Base-by-base conservation (phyloP, 352 stramenopile species). In the Ophiocytium majus region DNA sequence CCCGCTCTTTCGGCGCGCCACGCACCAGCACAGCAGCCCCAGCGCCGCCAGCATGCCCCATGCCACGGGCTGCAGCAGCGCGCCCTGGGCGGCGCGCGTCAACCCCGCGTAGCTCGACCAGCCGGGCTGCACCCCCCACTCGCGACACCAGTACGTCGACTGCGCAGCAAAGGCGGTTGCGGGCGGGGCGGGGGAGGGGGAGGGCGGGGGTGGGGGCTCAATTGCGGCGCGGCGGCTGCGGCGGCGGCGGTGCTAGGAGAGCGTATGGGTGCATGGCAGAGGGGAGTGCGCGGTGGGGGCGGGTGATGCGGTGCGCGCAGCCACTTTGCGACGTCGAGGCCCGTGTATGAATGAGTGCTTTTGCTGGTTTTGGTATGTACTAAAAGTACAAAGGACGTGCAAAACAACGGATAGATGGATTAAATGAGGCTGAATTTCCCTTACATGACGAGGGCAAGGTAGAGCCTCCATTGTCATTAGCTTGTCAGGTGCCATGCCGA, bases 91-190 rank as follows among this genome's bases (percentile, higher is more conserved):
- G 5, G 43, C 43, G 5, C 5, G 5, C 43, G 43, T 14, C 43
- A 57, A 14, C 43, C 43, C 43, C 43, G 43, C 14, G 43, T 57
- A 57, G 43, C 43, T n/a, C n/a, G n/a, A n/a, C n/a, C n/a, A 5
- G 43, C 43, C 14, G 43, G 43, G 5, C 5, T 14, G 5, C 43
- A 78, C 32, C 5, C 35, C 35, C 66, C 66, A 78, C 66, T 78
- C 66, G 5, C 66, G 66, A 78, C 66, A 78, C 66, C 66, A 78
- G 66, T 78, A 78, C 32, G 66, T 78, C 66, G 66, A 78, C 66
- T 78, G 66, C 5, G 28, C 28, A 28, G 28, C 28, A 71, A 71
- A 71, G 5, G 32, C 43, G 43, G 43, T 57, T 14, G 5, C 5
- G 5, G 43, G 43, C 14, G 43, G 43, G 5, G 43, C 43, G 43